Base-by-base conservation (phyloP, 345 rosid species). In the Rubroshorea leprosula region DNA sequence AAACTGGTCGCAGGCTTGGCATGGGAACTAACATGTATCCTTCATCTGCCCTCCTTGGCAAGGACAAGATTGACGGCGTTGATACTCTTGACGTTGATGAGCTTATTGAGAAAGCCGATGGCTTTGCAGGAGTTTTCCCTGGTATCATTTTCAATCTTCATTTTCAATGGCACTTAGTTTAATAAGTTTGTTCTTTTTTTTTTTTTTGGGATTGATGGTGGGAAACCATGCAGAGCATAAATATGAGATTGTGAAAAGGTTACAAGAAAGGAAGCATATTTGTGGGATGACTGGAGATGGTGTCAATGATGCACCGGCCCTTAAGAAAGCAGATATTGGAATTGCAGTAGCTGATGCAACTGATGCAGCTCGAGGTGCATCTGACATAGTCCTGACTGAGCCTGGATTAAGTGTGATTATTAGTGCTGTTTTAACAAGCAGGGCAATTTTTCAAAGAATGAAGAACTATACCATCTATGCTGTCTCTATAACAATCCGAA, bases 11-110 rank as follows among this genome's bases (percentile, higher is more conserved):
- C 52, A 82, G 97, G 73, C 92, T 90, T 17, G 97, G 95, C 44
- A 90, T 90, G 97, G 97, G 97, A 20, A 90, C 93, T 23, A 87
- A 90, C 68, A 90, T 90, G 97, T 87, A 90, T 65, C 95, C 97
- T n/a, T 90, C 95, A 52, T 87, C 97, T 7, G 84, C 92, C 29
- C 87, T 90, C 47, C 85, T 90, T 47, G 97, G 97, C 25, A 72
- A 85, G 49, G 60, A 72, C 35, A 81, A 75, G 60, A 88, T 81
- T 53, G 86, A 69, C 20, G 26, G 74, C 0, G 57, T 87, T 54
- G 73, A 82, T 46, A 47, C 69, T 25, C 75, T 87, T 35, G 83
- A 84, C n/a, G 71, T 85, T 27, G 93, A 90, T 55, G 97, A 90
- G 67, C 90, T 90, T 51, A 90, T 90, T 5, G 95, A 87, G 77